Percentiles rank a stretch among this genome's conserved stretches.
phyloP scores from a whole-genome alignment of 306 rosid genomes.

The Senna tora region DNA sequence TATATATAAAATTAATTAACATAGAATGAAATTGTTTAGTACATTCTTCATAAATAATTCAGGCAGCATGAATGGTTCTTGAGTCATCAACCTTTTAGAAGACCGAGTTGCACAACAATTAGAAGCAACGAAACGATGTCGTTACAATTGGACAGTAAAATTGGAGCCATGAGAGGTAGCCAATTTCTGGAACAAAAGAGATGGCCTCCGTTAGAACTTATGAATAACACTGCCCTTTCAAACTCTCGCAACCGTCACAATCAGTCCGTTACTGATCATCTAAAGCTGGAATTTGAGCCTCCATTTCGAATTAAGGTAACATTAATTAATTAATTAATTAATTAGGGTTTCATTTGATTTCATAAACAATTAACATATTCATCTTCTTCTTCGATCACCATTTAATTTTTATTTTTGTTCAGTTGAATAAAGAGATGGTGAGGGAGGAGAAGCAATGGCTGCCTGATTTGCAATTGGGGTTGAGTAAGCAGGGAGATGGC shows the following conservation, averaged over 20 bases:
- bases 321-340: too few relatives aligned
- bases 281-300: conserved; percentile 43
- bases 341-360: too few relatives aligned
- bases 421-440: conserved; percentile 48
- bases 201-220: conserved; percentile 51
- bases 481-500: conserved; percentile 47
- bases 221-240: conserved; percentile 25
- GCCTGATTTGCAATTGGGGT: conserved; percentile 65
- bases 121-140: conserved; percentile 32
- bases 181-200: conserved; percentile 53
- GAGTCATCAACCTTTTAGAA: conserved; percentile 39
- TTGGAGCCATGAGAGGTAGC: conserved; percentile 56
- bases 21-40: too few relatives aligned
- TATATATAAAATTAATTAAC: too few relatives aligned
- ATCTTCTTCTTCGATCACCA: too few relatives aligned
- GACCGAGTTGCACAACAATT: conserved; percentile 24
- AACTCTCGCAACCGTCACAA: background rate
- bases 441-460: conserved; percentile 48
- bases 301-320: conserved; percentile 61
- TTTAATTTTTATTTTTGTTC: conserved; percentile 9
- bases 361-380: too few relatives aligned
- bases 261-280: conserved; percentile 28
- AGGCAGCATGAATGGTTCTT: conserved; percentile 50
- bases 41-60: too few relatives aligned
- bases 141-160: conserved; percentile 24